Evolutionary conservation across 176 grass and related monocot genomes (phyloP), one percentile per base, ranked within the genome.

Genomic region (Microstegium vimineum): DNA sequence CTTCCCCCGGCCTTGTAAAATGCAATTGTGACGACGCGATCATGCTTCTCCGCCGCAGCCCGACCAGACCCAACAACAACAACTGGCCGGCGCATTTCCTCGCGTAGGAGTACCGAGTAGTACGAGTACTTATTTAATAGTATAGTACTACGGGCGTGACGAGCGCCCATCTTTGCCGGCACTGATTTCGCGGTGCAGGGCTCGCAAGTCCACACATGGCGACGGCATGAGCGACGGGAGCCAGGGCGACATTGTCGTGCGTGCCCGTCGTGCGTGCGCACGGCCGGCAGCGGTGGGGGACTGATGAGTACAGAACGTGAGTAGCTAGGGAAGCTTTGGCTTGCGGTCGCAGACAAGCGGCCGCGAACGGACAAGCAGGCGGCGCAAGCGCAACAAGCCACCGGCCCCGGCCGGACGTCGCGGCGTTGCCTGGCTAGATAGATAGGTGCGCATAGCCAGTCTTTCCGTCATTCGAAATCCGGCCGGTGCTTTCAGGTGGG

Each of bases 381-480:
- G 75, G 69, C 27, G 62, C 82, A 35, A 60, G 40, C 30, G n/a
- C n/a, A n/a, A n/a, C n/a, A n/a, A n/a, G n/a, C 13, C 38, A 3
- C 74, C 74, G 36, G 38, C 0, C 37, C 28, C 20, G n/a, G n/a
- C n/a, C n/a, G 32, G 30, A 43, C 28, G 81, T 46, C 62, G 81
- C 61, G 68, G 86, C 49, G 65, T 25, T 65, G 86, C 74, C 74
- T 64, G n/a, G n/a, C n/a, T n/a, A n/a, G n/a, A n/a, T n/a, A 49
- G 66, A 62, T 10, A 8, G 41, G 18, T 20, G 34, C 1, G n/a
- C 32, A 35, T 51, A 2, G n/a, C 71, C n/a, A 22, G 76, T 40
- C 57, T 62, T 28, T 62, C 54, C 54, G 54, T 46, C 34, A 20
- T 20, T 37, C 22, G 22, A 59, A 5, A n/a, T 11, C 46, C 0